phyloP scores from a whole-genome alignment of 2,329 filamentous ascomycete species.

The Alternaria burnsii region DNA sequence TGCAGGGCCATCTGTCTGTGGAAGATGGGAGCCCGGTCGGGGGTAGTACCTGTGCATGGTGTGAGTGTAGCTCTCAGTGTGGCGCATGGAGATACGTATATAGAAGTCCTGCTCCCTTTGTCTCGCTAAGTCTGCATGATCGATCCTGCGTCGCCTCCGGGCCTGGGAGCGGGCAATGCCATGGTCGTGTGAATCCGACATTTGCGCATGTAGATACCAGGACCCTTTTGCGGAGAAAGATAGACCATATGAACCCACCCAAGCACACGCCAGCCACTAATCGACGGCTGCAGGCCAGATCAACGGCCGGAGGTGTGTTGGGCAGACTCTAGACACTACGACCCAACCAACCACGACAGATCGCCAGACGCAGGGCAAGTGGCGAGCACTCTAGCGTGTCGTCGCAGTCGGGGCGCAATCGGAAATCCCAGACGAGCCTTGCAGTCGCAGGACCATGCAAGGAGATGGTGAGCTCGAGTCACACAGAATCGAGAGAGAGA shows the following conservation, averaged over 20 bases:
- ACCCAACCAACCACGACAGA: not conserved
- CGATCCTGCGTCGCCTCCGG: constrained; percentile 31
- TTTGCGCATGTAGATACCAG: constrained; percentile 14
- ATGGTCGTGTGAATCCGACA: constrained; percentile 23
- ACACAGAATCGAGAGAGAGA: not conserved
- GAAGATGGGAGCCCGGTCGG: constrained; percentile 42
- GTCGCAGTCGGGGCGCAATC: not conserved
- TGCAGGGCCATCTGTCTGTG: constrained; percentile 26
- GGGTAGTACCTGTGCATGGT: constrained; percentile 13
- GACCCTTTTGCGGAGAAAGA: constrained; percentile 13
- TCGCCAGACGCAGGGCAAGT: constrained; percentile 1
- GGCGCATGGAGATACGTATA: constrained; percentile 18
- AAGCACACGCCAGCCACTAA: constrained; percentile 9
- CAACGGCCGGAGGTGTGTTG: not conserved
- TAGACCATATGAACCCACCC: not conserved
- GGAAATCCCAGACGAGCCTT: not conserved
- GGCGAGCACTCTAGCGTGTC: not conserved
- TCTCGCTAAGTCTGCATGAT: constrained; percentile 36
- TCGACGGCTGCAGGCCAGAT: not conserved
- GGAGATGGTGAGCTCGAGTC: not conserved
- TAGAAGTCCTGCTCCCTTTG: constrained; percentile 47
- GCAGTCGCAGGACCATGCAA: not conserved
- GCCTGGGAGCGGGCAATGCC: constrained; percentile 21
- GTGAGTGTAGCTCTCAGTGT: constrained; percentile 5
- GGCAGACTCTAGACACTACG: not conserved